Evolutionary conservation across 208 protist species (phyloP), one percentile per base, ranked within the genome.

Genomic region (Trypanosoma platydactyli): DNA sequence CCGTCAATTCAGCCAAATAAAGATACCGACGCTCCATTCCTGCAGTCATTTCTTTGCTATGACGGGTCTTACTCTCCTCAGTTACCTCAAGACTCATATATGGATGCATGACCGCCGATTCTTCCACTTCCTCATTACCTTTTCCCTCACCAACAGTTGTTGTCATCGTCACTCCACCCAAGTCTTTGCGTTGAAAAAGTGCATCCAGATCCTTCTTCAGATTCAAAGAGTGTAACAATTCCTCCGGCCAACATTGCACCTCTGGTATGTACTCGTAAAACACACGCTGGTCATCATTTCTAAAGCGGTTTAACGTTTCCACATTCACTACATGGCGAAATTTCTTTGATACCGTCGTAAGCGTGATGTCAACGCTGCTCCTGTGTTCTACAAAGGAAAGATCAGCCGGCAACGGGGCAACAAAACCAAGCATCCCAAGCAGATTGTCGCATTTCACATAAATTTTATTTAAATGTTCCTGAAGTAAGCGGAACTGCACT

Each of bases 211-310:
- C 65, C 41, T 60, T 60, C 49, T 65, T 50, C 38, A 41, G 3
- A 15, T 18, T 44, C 27, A 60, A 33, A n/a, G 40, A 65, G 18
- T 7, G 25, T 13, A 65, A 15, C 7, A 72, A 41, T 7, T 61
- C 67, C n/a, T 64, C 27, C 29, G 30, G 22, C 29, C 64, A 18
- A 20, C 22, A 13, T 35, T 60, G 41, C 6, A 76, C 12, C 13
- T 64, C 56, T 40, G 71, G 63, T 18, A 76, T 22, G 41, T 76
- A 68, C 38, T 76, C 71, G 29, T 76, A 76, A 38, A 76, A 76
- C 18, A 60, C 38, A 5, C 71, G 53, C 24, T 71, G 55, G 7
- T 76, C 71, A 64, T 71, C 71, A 50, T 71, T 27, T 40, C 30
- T 56, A 54, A 71, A 76, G 33, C 59, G 58, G 45, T 67, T 76